Evolutionary conservation across 2,329 filamentous ascomycete species (phyloP), one percentile per base, ranked within the genome.

Genomic region (Talaromyces pinophilus): DNA sequence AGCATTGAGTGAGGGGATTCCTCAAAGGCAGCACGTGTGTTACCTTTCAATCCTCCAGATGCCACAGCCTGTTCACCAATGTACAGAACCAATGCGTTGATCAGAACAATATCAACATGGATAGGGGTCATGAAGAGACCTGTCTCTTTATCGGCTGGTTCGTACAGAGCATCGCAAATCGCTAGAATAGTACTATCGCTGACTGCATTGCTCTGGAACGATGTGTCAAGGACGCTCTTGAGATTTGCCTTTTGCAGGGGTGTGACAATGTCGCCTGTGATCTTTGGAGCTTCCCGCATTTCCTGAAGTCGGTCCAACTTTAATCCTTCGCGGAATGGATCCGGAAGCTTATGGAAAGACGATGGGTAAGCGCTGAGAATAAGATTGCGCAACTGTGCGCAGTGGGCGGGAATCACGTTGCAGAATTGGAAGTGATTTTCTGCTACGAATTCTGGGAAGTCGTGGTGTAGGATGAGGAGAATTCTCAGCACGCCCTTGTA

Each of bases 381-480:
- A 64, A 97, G 84, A 74, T 98, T 97, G 70, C 93, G 88, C 62
- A 97, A 84, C 78, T 98, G 95, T 17, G 90, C 89, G 78, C 92
- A 95, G 73, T 95, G 90, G 61, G 88, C 87, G 1, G 93, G 92
- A 66, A 98, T 90, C 73, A 87, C 88, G 71, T 91, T 89, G 80
- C 90, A 93, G 62, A 99, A 87, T 71, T 88, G 87, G 71, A 92
- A 88, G 75, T 96, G 92, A 76, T 96, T 92, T 72, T 93, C 92
- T 5, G 92, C 90, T 50, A 99, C 81, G 78, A 97, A 99, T 65
- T 97, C 93, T 0, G 94, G 91, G 78, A 92, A 98, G 77, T 99
- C 95, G 75, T 98, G 95, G 71, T 97, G 92, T 63, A 99, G 82
- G 62, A 96, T 86, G 40, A 96, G 82, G 64, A 98, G 81, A 67